Evolutionary conservation across 2,329 filamentous ascomycete genomes (phyloP).

Genomic region (Pyricularia sp.): DNA sequence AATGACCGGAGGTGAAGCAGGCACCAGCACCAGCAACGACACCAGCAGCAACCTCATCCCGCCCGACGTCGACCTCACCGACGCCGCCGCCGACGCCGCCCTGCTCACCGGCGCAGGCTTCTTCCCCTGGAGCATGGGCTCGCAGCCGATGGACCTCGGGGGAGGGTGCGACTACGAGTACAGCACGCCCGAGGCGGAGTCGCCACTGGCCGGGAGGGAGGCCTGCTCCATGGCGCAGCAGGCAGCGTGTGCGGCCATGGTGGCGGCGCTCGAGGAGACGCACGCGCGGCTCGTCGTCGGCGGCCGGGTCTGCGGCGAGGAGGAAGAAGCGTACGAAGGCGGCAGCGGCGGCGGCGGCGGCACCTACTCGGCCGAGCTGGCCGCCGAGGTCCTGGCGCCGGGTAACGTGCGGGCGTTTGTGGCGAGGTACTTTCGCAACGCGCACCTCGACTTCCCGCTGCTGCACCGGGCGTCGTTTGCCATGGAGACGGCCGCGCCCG

Average conservation of each 20-base stretch:
- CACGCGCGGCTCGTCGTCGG: constrained; percentile 8
- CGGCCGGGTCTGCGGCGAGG: neutral
- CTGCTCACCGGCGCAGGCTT: constrained; percentile 5
- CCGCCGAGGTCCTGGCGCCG: constrained; percentile 10
- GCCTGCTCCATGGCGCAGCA: constrained; percentile 6
- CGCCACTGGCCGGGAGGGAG: constrained; percentile 3
- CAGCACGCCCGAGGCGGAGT: neutral
- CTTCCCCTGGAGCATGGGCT: constrained; percentile 9
- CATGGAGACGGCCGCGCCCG: constrained; percentile 5
- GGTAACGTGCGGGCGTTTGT: constrained; percentile 13
- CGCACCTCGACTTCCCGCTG: constrained; percentile 18
- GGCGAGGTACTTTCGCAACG: constrained; percentile 15
- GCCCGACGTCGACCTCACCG: neutral
- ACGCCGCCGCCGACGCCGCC: neutral
- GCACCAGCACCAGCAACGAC: neutral
- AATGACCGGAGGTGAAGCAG: neutral
- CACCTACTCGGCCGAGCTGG: neutral
- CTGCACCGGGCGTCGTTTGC: constrained; percentile 17
- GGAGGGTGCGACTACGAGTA: neutral
- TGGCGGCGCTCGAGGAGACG: constrained; percentile 8
- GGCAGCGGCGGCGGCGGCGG: neutral
- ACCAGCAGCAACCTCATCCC: neutral
- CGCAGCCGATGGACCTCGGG: constrained; percentile 2
- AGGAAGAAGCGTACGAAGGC: constrained; percentile 10
- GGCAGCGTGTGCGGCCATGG: constrained; percentile 6